Base-by-base conservation (phyloP, 176 grass and related monocot genomes). In the Canna indica region DNA sequence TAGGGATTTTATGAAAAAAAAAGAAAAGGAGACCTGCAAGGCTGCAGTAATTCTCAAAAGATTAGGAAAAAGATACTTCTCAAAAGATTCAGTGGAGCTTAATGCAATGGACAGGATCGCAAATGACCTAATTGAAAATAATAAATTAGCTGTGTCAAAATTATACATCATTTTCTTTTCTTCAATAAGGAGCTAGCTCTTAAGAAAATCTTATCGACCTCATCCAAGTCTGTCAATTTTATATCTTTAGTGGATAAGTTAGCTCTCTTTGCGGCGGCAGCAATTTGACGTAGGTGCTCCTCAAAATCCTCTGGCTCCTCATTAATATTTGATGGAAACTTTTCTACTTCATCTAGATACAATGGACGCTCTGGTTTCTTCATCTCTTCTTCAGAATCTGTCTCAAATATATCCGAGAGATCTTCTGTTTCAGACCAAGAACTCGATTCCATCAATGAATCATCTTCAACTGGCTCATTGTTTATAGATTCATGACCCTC, bases 121-220 rank as follows among this genome's bases (percentile, higher is more conserved):
- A n/a, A n/a, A 54, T 3, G 50, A 54, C 20, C 22, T n/a, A 20
- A 20, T 20, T 54, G 8, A n/a, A n/a, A 54, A 22, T 5, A 47
- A 46, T 18, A 47, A 69, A 26, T 1, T 7, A 46, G 42, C 17
- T 45, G 42, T 22, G 22, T 53, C 20, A 64, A 39, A 47, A 20
- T 72, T 38, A 4, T 24, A 25, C 36, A 61, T 15, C 5, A 59
- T 99, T 73, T 90, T 73, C 71, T 82, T 76, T 85, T 90, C 83
- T 82, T 99, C 76, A 99, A 70, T 70, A 99, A 79, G 60, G 84
- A 83, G 76, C 89, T 99, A 76, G 94, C 94, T 83, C 94, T 93
- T 61, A 99, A 64, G 76, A 99, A 99, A 59, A 99, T 99, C 77
- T 85, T 92, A 71, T 99, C 86, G 24, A 99, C 84, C 80, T 93